A percentile compares a stretch with the other conserved stretches of the same genome.
phyloP scores from a whole-genome alignment of 2,329 filamentous ascomycete genomes.

The Colletotrichum lentis region DNA sequence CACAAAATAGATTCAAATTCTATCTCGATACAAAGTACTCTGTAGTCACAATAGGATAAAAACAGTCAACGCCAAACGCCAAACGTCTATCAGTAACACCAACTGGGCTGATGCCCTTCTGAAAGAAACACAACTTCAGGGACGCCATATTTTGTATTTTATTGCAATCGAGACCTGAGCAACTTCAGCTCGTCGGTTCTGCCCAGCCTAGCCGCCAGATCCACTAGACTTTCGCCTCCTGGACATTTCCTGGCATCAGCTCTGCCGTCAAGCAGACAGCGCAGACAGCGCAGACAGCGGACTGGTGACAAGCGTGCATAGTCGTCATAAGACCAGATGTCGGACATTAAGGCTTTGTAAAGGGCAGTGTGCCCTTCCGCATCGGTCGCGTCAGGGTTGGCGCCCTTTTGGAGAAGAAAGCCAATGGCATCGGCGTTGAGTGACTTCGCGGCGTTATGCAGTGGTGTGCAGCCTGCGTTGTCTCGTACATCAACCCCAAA shows the following conservation, averaged over 20 bases:
- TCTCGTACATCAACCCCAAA: not conserved
- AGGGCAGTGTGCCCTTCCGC: accelerated
- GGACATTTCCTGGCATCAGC: not conserved
- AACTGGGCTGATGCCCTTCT: no score
- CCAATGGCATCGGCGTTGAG: accelerated
- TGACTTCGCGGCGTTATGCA: not conserved
- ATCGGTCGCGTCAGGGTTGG: not conserved
- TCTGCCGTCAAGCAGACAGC: not conserved
- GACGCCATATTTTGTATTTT: accelerated
- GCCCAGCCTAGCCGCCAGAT: not conserved
- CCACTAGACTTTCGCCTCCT: not conserved
- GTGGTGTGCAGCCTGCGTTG: not conserved
- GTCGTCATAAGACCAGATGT: accelerated
- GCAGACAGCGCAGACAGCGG: not conserved
- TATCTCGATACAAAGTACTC: no score
- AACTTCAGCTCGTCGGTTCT: accelerated
- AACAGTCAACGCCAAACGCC: no score
- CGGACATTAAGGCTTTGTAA: not conserved
- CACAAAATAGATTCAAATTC: no score
- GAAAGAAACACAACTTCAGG: not conserved
- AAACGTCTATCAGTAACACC: no score
- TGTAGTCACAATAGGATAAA: no score
- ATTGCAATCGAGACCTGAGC: not conserved
- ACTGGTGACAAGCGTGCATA: accelerated
- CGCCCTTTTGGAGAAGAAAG: not conserved